Evolutionary conservation across 2,329 filamentous ascomycete genomes (phyloP).

Genomic region (Fusarium cicatricum): DNA sequence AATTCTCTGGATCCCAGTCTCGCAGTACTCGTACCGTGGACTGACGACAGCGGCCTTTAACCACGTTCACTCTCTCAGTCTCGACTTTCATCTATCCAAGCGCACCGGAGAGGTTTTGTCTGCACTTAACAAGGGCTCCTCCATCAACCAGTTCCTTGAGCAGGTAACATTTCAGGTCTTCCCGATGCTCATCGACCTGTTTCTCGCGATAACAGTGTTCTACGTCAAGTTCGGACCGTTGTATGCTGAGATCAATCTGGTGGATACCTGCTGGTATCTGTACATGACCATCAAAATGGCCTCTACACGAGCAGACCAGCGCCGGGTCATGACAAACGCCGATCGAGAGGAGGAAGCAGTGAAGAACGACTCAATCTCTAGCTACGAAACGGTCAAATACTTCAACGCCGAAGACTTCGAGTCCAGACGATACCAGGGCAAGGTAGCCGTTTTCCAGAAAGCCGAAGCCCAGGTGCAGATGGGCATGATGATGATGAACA

Average conservation of each 20-base stretch:
- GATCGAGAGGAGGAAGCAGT: conserved; percentile 95
- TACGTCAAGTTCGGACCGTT: conserved; percentile 70
- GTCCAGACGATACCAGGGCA: conserved; percentile 74
- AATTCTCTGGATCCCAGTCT: conserved; percentile 93
- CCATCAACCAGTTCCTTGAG: conserved; percentile 96
- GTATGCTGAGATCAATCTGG: conserved; percentile 87
- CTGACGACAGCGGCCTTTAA: conserved; percentile 96
- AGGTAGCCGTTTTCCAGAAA: conserved; percentile 74
- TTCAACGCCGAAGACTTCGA: conserved; percentile 87
- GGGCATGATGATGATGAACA: conserved; percentile 82
- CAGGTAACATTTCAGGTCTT: conserved; percentile 96
- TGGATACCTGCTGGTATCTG: conserved; percentile 95
- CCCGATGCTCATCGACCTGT: conserved; percentile 91
- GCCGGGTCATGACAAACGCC: conserved; percentile 93
- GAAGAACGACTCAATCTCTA: conserved; percentile 98
- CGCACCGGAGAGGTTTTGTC: conserved; percentile 96
- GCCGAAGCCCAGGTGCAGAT: conserved; percentile 80
- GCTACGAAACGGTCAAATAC: conserved; percentile 96
- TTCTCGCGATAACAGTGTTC: conserved; percentile 81
- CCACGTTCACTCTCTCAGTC: conserved; percentile 92
- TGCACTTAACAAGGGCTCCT: conserved; percentile 92
- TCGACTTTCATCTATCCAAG: conserved; percentile 97
- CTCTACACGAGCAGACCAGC: conserved; percentile 88
- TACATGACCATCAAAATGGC: conserved; percentile 97
- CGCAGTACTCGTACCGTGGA: conserved; percentile 95